Evolutionary conservation across 2,329 filamentous ascomycete species (phyloP).

Genomic region (Colletotrichum liaoningense): DNA sequence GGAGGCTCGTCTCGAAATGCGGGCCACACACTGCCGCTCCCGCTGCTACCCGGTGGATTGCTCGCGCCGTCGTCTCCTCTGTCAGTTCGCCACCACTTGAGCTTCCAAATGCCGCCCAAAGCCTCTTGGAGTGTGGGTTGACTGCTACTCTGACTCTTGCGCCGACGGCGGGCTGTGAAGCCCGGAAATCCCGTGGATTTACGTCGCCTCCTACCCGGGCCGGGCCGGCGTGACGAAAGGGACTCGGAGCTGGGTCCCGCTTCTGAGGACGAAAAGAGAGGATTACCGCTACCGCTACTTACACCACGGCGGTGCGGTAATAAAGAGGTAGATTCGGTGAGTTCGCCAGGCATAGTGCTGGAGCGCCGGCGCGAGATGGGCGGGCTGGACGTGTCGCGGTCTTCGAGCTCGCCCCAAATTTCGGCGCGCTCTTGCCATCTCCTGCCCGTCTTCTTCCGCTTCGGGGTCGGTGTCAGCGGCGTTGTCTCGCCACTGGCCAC

Average conservation of each 20-base stretch:
- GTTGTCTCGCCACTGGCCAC: slow-evolving; percentile 51
- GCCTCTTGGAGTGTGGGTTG: slow-evolving; percentile 60
- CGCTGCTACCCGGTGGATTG: slow-evolving; percentile 33
- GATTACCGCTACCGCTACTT: slow-evolving; percentile 39
- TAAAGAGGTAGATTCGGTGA: slow-evolving; percentile 54
- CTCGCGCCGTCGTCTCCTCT: slow-evolving; percentile 32
- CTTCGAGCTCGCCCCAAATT: slow-evolving; percentile 90
- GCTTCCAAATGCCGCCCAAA: slow-evolving; percentile 62
- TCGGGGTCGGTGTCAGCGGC: slow-evolving; percentile 51
- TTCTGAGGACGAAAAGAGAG: slow-evolving; percentile 37
- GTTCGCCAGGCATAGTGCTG: slow-evolving; percentile 57
- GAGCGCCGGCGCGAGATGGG: slow-evolving; percentile 57
- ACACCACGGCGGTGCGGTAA: slow-evolving; percentile 40
- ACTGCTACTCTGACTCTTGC: slow-evolving; percentile 49
- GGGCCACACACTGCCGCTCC: slow-evolving; percentile 29
- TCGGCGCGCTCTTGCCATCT: slow-evolving; percentile 77
- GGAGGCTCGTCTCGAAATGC: slow-evolving; percentile 23
- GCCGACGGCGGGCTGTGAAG: slow-evolving; percentile 63
- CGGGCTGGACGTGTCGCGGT: slow-evolving; percentile 66
- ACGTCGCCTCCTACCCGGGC: slow-evolving; percentile 57
- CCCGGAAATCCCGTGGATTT: slow-evolving; percentile 73
- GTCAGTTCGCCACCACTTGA: slow-evolving; percentile 63
- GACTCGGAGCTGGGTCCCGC: slow-evolving; percentile 37
- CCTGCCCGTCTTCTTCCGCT: slow-evolving; percentile 58
- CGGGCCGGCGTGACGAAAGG: slow-evolving; percentile 33